Conservation (phyloP, 331 rosid species). For the Quercus phellos region DNA sequence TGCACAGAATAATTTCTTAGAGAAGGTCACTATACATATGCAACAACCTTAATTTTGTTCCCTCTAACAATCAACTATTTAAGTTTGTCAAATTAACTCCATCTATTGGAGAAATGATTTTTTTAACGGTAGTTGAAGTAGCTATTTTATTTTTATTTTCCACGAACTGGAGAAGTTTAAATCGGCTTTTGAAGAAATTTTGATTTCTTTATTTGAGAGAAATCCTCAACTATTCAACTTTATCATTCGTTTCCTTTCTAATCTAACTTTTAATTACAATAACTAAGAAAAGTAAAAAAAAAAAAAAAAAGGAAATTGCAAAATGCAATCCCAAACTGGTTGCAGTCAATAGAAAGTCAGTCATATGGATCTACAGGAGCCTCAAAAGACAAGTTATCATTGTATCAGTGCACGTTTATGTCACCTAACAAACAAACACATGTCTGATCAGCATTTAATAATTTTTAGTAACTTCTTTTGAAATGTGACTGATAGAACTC, state of each 20-base stretch:
- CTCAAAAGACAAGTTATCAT: background rate
- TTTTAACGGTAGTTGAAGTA: background rate
- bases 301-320: background rate
- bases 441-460: background rate
- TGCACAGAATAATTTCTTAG: too few species aligned
- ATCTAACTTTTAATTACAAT: background rate
- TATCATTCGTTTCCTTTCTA: background rate
- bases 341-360: background rate
- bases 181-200: background rate
- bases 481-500: constrained; percentile 3
- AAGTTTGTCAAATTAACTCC: too few species aligned
- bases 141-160: background rate
- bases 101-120: too few species aligned
- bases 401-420: background rate
- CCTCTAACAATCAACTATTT: too few species aligned
- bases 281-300: background rate
- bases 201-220: background rate
- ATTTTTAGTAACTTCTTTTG: background rate
- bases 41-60: too few species aligned
- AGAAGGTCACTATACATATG: too few species aligned
- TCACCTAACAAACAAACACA: background rate
- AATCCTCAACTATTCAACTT: background rate
- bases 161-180: background rate
- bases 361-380: background rate
- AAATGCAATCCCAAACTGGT: background rate